Evolutionary conservation across 768 basidiomycete species (phyloP), one percentile per base, ranked within the genome.

Genomic region (Butyriboletus loyo): DNA sequence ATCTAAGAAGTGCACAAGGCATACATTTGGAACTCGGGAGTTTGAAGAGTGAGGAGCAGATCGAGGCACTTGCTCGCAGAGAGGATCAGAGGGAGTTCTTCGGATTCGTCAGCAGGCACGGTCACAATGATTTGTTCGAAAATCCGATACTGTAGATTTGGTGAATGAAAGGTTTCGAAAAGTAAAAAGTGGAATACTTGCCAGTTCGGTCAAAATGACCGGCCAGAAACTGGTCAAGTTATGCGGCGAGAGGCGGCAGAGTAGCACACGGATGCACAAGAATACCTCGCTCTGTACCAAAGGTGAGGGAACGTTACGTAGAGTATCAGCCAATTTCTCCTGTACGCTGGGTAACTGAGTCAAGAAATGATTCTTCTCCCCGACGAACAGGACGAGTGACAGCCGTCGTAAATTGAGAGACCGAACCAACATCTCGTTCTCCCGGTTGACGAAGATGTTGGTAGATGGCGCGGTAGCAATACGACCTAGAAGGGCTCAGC

Each of bases 211-310:
- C 57, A 98, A 67, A 38, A 99, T 79, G 38, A 96, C 89, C 1
- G 97, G 96, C 96, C 97, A 98, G 70, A 98, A 92, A 60, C 93
- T 95, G 9, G 89, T 87, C 63, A 99, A 66, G 63, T 96, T 97
- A 63, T 95, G 92, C 3, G 89, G 81, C 5, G 91, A 90, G 45
- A 98, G 77, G 15, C 97, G 84, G 66, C 92, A 98, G 40, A 98
- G 78, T 19, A 98, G 72, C 2, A 98, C 89, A 11, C 97, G 80
- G 44, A 98, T 83, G 63, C 94, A 98, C 14, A 98, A 78, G 68
- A 93, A 99, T 9, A 95, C 93, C 70, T 99, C 96, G 62, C 88
- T 87, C 65, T 94, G 90, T 1, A 99, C 93, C 43, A 88, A 77
- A 1, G 94, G 85, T 4, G 91, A 83, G 1, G 88, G 75, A 15